phyloP scores from a whole-genome alignment of 2,329 filamentous ascomycete genomes.

The Calonectria ilicicola region DNA sequence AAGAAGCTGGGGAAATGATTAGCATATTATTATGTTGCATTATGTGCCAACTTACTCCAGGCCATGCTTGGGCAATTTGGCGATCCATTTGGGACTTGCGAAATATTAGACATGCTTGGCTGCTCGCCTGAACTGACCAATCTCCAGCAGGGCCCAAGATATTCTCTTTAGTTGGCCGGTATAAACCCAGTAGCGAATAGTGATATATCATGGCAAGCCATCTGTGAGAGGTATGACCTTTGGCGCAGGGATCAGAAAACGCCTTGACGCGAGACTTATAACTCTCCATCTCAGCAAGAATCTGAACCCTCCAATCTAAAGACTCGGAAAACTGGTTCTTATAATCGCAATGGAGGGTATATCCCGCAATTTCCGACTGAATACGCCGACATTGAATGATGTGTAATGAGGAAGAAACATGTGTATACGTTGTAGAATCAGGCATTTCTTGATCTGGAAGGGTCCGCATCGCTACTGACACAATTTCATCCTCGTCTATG shows the following conservation, averaged over 20 bases:
- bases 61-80: conserved; percentile 42
- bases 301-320: conserved; percentile 37
- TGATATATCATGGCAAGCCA: conserved; percentile 48
- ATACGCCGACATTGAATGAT: conserved; percentile 43
- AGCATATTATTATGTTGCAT: background rate
- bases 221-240: conserved; percentile 35
- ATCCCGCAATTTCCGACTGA: conserved; percentile 43
- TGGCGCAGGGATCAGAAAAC: conserved; percentile 36
- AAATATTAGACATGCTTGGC: conserved; percentile 45
- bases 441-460: conserved; percentile 23
- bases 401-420: conserved; percentile 43
- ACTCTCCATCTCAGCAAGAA: conserved; percentile 41
- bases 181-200: conserved; percentile 43
- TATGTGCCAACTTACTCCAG: conserved; percentile 28
- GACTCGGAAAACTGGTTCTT: conserved; percentile 32
- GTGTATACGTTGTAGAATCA: conserved; percentile 28
- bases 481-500: conserved; percentile 42
- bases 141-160: conserved; percentile 39
- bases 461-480: conserved; percentile 14
- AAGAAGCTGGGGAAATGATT: conserved; percentile 26
- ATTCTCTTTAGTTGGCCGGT: conserved; percentile 40
- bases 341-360: conserved; percentile 39
- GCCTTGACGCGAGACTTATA: conserved; percentile 36
- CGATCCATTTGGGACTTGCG: conserved; percentile 44
- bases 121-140: conserved; percentile 42